Percentiles rank a stretch among this genome's conserved stretches.
Conservation (phyloP, 108 stramenopile species). For the Pseudonitzschia multistriata region DNA sequence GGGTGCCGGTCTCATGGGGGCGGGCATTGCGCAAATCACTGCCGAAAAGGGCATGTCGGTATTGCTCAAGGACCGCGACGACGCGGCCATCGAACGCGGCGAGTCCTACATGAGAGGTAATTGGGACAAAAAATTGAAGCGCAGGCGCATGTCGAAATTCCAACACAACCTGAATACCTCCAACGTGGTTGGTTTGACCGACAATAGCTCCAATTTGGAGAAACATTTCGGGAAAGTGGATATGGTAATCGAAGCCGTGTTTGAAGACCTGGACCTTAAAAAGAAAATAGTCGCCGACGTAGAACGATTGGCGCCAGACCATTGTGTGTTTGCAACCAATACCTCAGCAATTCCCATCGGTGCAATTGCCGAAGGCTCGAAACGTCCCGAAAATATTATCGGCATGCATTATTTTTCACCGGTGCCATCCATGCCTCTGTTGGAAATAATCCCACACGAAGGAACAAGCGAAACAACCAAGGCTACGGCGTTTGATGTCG, state of each 20-base stretch:
- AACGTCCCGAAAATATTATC: conserved; percentile 90
- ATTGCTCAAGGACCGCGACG: conserved; percentile 95
- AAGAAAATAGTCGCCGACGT: conserved; percentile 90
- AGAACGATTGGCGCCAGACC: conserved; percentile 87
- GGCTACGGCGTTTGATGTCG: conserved; percentile 94
- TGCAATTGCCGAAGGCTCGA: conserved; percentile 90
- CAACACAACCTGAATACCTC: conserved; percentile 85
- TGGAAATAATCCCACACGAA: conserved; percentile 97
- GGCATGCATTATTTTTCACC: conserved; percentile 99
- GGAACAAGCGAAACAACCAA: conserved; percentile 81
- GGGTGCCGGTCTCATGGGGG: conserved; percentile 99
- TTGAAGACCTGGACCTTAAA: conserved; percentile 96
- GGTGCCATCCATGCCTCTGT: conserved; percentile 96
- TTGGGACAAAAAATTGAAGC: conserved; percentile 91
- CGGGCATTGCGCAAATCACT: conserved; percentile 97
- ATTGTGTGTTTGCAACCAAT: conserved; percentile 98
- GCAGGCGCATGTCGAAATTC: conserved; percentile 90
- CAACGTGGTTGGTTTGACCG: conserved; percentile 88
- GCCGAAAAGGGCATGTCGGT: conserved; percentile 95
- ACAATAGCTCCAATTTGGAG: conserved; percentile 62
- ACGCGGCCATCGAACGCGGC: conserved; percentile 78
- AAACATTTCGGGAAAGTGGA: conserved; percentile 89
- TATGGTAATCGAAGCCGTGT: conserved; percentile 98
- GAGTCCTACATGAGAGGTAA: conserved; percentile 89
- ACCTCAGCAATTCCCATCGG: conserved; percentile 98